Evolutionary conservation across 2,329 filamentous ascomycete genomes (phyloP).

Genomic region (Trichophaea hybrida): DNA sequence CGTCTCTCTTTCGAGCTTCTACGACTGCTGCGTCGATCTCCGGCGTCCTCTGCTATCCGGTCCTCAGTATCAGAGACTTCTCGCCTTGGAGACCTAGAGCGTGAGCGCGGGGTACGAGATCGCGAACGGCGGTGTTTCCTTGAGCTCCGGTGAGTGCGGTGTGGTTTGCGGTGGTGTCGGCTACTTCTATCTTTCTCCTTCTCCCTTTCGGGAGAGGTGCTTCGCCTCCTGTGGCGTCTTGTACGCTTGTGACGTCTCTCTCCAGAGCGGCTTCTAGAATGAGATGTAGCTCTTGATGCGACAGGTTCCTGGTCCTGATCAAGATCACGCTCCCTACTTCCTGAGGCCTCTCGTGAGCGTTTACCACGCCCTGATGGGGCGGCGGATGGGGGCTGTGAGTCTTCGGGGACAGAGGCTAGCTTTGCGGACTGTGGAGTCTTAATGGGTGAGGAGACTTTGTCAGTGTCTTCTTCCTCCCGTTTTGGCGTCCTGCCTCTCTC

Average conservation of each 20-base stretch:
- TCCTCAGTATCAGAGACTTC: not conserved
- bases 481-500: too few relatives aligned
- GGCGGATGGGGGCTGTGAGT: too few relatives aligned
- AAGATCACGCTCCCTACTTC: not conserved
- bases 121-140: not conserved
- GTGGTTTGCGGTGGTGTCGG: slow-evolving; percentile 8
- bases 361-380: not conserved
- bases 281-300: not conserved
- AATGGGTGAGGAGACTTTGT: too few relatives aligned
- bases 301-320: not conserved
- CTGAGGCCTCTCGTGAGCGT: not conserved
- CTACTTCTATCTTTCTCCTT: slow-evolving; percentile 18
- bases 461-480: too few relatives aligned
- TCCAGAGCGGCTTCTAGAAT: not conserved
- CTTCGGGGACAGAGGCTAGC: too few relatives aligned
- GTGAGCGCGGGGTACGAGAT: not conserved
- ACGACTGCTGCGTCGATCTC: not conserved
- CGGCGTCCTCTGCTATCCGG: not conserved
- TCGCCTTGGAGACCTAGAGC: not conserved
- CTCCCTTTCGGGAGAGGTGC: slow-evolving; percentile 5
- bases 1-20: too few relatives aligned
- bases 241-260: slow-evolving; percentile 14
- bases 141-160: slow-evolving; percentile 11
- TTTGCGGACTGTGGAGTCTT: too few relatives aligned
- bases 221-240: slow-evolving; percentile 14